These are phyloP conservation scores for Purshia tridentata DNA, from an alignment of 306 rosid species.

Conservation along the genomic window DNA sequence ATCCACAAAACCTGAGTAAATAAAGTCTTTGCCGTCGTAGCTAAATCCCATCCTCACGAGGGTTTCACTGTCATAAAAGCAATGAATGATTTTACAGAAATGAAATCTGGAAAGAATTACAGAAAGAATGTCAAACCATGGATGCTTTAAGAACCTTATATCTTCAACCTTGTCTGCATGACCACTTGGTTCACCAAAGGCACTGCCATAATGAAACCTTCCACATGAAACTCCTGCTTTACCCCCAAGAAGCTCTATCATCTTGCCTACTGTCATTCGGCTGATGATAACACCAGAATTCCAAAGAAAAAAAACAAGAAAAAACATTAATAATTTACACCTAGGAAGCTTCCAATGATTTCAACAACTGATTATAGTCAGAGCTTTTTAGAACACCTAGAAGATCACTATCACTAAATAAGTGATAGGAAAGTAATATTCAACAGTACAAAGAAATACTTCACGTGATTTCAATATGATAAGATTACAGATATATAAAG, in stretches of 20 bases:
- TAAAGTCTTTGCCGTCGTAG: constrained; percentile 86
- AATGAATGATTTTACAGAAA: constrained; percentile 22
- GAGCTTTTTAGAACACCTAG: neutral
- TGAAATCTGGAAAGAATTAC: constrained; percentile 6
- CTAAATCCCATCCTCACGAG: constrained; percentile 80
- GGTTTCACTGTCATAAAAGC: constrained; percentile 60
- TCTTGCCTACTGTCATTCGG: constrained; percentile 99
- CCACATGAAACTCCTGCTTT: constrained; percentile 99
- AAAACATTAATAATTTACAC: neutral
- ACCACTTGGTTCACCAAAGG: constrained; percentile 97
- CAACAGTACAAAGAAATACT: neutral
- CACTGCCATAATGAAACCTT: constrained; percentile 94
- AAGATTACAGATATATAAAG: too few relatives aligned
- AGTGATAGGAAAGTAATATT: neutral
- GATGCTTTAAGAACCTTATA: constrained; percentile 56
- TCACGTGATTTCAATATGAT: neutral
- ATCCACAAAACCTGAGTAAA: constrained; percentile 71
- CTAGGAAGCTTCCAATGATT: neutral
- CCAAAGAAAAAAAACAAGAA: neutral
- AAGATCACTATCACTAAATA: neutral
- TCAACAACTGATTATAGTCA: neutral
- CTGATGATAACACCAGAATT: constrained; percentile 38
- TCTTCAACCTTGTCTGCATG: constrained; percentile 97
- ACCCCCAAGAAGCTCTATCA: constrained; percentile 98
- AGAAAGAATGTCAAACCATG: constrained; percentile 7